Conservation (phyloP, 2,329 filamentous ascomycete genomes). For the Beauveria sp. region DNA sequence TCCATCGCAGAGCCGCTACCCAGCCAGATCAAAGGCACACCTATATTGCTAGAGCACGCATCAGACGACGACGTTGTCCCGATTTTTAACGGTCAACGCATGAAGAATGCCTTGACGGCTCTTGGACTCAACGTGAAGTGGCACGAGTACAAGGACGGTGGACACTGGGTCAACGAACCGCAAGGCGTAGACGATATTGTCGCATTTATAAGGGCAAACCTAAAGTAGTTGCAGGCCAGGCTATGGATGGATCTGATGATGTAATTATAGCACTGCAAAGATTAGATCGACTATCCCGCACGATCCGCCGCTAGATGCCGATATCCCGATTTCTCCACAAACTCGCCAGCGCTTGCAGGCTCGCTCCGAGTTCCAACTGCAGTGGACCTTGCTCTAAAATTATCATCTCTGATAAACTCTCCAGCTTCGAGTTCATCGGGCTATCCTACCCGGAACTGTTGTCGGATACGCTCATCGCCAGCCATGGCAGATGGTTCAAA, state of each 20-base stretch:
- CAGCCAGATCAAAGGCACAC: neutral
- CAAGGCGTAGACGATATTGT: slow-evolving; percentile 2
- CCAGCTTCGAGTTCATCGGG: too few species aligned
- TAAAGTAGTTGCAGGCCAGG: neutral
- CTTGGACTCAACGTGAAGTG: neutral
- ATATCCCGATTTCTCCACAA: neutral
- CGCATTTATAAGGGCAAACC: neutral
- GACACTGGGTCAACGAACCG: slow-evolving; percentile 2
- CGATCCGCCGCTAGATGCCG: neutral
- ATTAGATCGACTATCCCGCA: neutral
- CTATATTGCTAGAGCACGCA: neutral
- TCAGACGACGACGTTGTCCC: neutral
- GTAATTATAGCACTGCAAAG: neutral
- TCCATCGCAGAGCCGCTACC: neutral
- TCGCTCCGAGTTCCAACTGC: neutral
- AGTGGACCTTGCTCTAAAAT: neutral
- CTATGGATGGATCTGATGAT: too few species aligned
- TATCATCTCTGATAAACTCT: neutral
- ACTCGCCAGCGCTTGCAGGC: neutral
- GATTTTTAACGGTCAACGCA: neutral
- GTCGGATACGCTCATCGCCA: too few species aligned
- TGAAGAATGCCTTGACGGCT: neutral
- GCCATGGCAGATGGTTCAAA: neutral
- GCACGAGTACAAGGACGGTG: neutral
- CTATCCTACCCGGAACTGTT: too few species aligned